Conservation (phyloP, 2,329 filamentous ascomycete species). For the Sporothrix brunneoviolacea region DNA sequence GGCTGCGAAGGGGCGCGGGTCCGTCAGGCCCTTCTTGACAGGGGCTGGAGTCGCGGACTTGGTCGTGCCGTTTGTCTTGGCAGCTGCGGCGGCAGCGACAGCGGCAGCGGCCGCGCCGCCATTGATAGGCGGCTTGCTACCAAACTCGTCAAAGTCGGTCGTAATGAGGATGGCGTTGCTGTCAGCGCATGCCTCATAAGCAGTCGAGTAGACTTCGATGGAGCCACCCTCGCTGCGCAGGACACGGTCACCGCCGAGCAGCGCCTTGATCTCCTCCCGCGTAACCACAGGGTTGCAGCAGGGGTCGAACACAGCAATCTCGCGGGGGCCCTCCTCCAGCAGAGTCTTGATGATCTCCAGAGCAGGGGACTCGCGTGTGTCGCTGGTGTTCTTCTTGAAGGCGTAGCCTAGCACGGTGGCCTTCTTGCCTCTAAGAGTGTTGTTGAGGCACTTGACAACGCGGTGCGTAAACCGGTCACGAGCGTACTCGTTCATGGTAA, state of each 20-base stretch:
- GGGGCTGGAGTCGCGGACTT: conserved; percentile 2
- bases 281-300: conserved; percentile 47
- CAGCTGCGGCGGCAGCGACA: conserved; percentile 20
- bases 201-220: conserved; percentile 41
- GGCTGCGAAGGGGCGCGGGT: conserved; percentile 40
- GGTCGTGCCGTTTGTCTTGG: conserved; percentile 13
- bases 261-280: conserved; percentile 42
- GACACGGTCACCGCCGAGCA: conserved; percentile 30
- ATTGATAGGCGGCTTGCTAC: conserved; percentile 25
- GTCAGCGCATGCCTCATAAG: conserved; percentile 42
- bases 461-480: conserved; percentile 60
- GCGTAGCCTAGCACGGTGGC: conserved; percentile 67
- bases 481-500: conserved; percentile 71
- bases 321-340: conserved; percentile 55
- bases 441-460: conserved; percentile 59
- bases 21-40: conserved; percentile 28
- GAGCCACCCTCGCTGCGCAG: conserved; percentile 34
- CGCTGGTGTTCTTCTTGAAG: conserved; percentile 74
- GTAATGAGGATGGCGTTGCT: conserved; percentile 47
- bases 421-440: conserved; percentile 64
- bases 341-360: conserved; percentile 61
- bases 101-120: conserved; percentile 13
- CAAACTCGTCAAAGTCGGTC: conserved; percentile 53
- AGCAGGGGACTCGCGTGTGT: conserved; percentile 65
- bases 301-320: conserved; percentile 65